Conservation (phyloP, 2,329 filamentous ascomycete species). For the Xylariales sp. region DNA sequence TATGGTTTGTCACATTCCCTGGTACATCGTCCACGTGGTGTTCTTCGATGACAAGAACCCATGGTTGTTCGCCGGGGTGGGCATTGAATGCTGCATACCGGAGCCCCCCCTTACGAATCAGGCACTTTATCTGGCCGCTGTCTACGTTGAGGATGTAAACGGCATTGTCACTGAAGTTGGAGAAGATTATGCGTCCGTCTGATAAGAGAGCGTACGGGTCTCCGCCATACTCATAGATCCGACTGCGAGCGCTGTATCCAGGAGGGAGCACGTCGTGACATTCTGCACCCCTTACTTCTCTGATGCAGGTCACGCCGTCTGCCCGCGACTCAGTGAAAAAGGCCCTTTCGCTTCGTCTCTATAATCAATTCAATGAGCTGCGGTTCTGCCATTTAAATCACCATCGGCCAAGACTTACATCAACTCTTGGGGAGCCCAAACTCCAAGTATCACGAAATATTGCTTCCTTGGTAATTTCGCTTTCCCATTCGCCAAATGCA, state of each 20-base stretch:
- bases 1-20: slow-evolving; percentile 28
- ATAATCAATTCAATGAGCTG: background rate
- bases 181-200: slow-evolving; percentile 41
- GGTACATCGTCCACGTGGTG: slow-evolving; percentile 37
- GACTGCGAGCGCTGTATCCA: slow-evolving; percentile 37
- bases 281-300: slow-evolving; percentile 32
- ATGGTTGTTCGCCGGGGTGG: slow-evolving; percentile 28
- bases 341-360: slow-evolving; percentile 22
- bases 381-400: no score
- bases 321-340: slow-evolving; percentile 34
- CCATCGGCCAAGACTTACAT: background rate
- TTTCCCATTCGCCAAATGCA: slow-evolving; percentile 2
- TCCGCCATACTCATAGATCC: slow-evolving; percentile 51
- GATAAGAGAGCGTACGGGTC: slow-evolving; percentile 35
- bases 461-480: slow-evolving; percentile 6
- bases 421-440: slow-evolving; percentile 2
- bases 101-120: slow-evolving; percentile 29
- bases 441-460: slow-evolving; percentile 7
- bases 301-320: slow-evolving; percentile 39
- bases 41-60: slow-evolving; percentile 49
- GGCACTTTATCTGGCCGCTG: slow-evolving; percentile 24
- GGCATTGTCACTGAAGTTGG: slow-evolving; percentile 35
- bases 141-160: slow-evolving; percentile 38
- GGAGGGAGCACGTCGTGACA: slow-evolving; percentile 37
- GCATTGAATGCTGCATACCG: slow-evolving; percentile 44